Base-by-base conservation (phyloP, 2,329 filamentous ascomycete species). In the Lasiodiplodia sp. region DNA sequence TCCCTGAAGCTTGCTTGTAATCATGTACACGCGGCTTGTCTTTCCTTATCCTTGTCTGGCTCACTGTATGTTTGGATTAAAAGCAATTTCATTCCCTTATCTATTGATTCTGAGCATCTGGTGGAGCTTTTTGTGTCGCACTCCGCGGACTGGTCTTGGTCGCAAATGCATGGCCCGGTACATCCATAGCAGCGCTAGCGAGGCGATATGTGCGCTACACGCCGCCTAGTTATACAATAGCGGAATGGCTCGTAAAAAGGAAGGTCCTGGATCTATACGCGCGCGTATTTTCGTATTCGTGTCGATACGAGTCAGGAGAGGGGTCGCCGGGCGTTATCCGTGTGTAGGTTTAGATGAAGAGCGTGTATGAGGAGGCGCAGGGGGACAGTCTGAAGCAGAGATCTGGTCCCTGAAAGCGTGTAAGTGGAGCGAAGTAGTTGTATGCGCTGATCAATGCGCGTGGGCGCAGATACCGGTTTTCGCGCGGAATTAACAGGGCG, bases 241-340 rank as follows among this genome's bases (percentile, higher is more conserved):
- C 5, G 56, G 14, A 28, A 23, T 21, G 47, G 40, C 8, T n/a
- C 23, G 44, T 11, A 18, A 49, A 23, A 37, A 25, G 44, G 18
- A 25, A 51, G 28, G 28, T 38, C 21, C 10, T 28, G 12, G 11
- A 5, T 4, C 12, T 38, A 23, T 28, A 25, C 16, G 14, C 47
- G 16, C 18, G 31, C 47, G 47, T 52, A 52, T 52, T 38, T 11
- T 28, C 60, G 60, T 64, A 64, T 64, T 64, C 47, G 60, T 52
- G 47, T 64, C 47, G 31, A 53, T 52, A 18, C 7, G 31, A 52
- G 60, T 49, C 38, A 51, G 23, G 21, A 37, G 7, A 31, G 23
- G 47, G 47, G 47, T 28, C 44, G 31, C n/a, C 28, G 14, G 37
- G 47, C 60, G 44, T 63, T 21, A 21, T 25, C 51, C 10, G 14